A percentile compares a stretch with the other conserved stretches of the same genome.
Evolutionary conservation across 805 yeast genomes (phyloP).

Genomic region (Ogataea nitratoaversa): DNA sequence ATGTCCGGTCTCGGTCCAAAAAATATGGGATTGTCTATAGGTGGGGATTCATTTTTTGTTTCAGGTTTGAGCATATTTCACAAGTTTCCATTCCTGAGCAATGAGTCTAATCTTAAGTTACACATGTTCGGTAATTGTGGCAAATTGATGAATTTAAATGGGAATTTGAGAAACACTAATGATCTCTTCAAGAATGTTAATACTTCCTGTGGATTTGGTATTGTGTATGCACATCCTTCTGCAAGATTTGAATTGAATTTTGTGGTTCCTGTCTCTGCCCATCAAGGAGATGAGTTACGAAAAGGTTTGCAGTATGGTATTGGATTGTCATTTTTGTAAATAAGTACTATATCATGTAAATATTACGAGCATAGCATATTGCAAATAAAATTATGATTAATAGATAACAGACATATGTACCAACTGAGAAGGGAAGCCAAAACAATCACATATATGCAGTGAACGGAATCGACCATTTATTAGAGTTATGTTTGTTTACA

Average conservation of each 20-base stretch:
- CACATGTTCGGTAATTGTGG: slow-evolving; percentile 50
- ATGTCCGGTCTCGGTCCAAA: slow-evolving; percentile 55
- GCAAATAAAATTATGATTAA: background rate
- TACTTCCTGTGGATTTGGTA: slow-evolving; percentile 43
- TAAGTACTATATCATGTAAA: no score
- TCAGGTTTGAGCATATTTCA: slow-evolving; percentile 44
- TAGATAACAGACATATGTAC: no score
- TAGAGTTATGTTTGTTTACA: no score
- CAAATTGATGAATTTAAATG: slow-evolving; percentile 30
- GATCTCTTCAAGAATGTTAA: slow-evolving; percentile 26
- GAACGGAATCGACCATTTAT: no score
- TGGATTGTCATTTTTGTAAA: slow-evolving; percentile 51
- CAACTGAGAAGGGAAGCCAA: no score
- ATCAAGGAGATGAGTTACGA: slow-evolving; percentile 42
- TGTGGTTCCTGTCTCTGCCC: slow-evolving; percentile 43
- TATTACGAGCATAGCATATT: no score
- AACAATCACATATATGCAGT: no score
- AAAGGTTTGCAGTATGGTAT: slow-evolving; percentile 58
- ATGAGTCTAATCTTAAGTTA: slow-evolving; percentile 43
- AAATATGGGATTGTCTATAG: slow-evolving; percentile 43
- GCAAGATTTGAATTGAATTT: slow-evolving; percentile 57
- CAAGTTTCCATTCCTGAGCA: slow-evolving; percentile 37
- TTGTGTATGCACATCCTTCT: slow-evolving; percentile 51
- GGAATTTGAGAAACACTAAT: slow-evolving; percentile 1
- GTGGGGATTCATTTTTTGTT: slow-evolving; percentile 47